Evolutionary conservation across 495 filamentous ascomycete species (phyloP).

Genomic region (Penicillium samsonianum): DNA sequence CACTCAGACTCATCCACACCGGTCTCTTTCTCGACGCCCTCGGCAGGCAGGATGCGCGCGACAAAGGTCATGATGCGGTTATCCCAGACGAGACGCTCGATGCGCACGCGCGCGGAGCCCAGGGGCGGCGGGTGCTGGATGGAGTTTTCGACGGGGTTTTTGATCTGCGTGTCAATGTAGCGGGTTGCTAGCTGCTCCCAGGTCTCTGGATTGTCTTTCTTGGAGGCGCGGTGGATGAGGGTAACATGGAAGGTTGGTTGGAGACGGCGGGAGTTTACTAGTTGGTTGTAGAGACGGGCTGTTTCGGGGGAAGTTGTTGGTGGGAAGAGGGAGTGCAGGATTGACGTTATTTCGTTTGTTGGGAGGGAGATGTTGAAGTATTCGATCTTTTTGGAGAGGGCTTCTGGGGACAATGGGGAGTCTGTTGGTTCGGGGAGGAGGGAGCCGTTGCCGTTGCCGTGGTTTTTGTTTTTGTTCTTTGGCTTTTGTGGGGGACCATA

Average conservation of each 20-base stretch:
- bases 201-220: constrained; percentile 58
- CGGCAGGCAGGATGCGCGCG: constrained; percentile 59
- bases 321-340: constrained; percentile 69
- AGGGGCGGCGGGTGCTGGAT: constrained; percentile 42
- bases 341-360: constrained; percentile 54
- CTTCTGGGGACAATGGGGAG: constrained; percentile 20
- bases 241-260: constrained; percentile 93
- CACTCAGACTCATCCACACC: constrained; percentile 48
- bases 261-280: constrained; percentile 70
- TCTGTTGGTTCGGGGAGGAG: constrained; percentile 16
- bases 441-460: constrained; percentile 1
- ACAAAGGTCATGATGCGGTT: constrained; percentile 84
- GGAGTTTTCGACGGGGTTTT: constrained; percentile 41
- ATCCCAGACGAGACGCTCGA: constrained; percentile 78
- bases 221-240: constrained; percentile 74
- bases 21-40: constrained; percentile 31
- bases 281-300: constrained; percentile 71
- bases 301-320: constrained; percentile 34
- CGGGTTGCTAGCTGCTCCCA: constrained; percentile 67
- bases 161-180: constrained; percentile 44
- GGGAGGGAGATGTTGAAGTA: constrained; percentile 77
- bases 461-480: constrained; percentile 40
- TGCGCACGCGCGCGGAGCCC: constrained; percentile 54
- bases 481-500: constrained; percentile 37
- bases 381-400: constrained; percentile 62